Evolutionary conservation across 2,329 filamentous ascomycete genomes (phyloP).

Genomic region (Cladophialophora chaetospira): DNA sequence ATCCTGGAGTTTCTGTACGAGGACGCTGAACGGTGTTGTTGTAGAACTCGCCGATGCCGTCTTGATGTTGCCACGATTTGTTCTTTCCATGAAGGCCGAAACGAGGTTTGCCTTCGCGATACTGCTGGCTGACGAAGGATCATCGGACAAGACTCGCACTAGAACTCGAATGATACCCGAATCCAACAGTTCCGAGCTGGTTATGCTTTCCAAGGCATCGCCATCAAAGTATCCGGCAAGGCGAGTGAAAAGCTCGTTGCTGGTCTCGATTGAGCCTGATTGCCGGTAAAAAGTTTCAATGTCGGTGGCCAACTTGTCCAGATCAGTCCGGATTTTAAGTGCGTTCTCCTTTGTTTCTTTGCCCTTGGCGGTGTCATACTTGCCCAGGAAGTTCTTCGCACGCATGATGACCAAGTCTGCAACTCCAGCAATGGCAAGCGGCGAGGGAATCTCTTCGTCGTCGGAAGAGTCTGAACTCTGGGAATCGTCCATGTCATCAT

Average conservation of each 20-base stretch:
- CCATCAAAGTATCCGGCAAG: conserved; percentile 84
- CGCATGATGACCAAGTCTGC: conserved; percentile 72
- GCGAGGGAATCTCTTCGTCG: conserved; percentile 41
- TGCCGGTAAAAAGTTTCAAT: conserved; percentile 68
- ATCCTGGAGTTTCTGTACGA: conserved; percentile 94
- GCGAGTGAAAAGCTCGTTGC: conserved; percentile 68
- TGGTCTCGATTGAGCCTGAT: conserved; percentile 44
- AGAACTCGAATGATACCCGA: conserved; percentile 86
- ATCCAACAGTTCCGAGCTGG: conserved; percentile 88
- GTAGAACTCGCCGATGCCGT: conserved; percentile 65
- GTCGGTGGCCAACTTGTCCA: conserved; percentile 71
- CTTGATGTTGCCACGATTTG: conserved; percentile 62
- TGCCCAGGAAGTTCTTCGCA: conserved; percentile 80
- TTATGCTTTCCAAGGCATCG: conserved; percentile 88
- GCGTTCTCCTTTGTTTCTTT: conserved; percentile 79
- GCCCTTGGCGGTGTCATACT: conserved; percentile 76
- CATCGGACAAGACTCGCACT: conserved; percentile 67
- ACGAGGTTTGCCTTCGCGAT: conserved; percentile 80
- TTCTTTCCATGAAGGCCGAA: conserved; percentile 85
- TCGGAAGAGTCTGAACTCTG: conserved; percentile 64
- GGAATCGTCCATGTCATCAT: conserved; percentile 64
- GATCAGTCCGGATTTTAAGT: conserved; percentile 68
- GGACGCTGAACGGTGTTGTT: conserved; percentile 81
- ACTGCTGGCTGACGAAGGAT: conserved; percentile 7
- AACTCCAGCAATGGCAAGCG: conserved; percentile 53